These are phyloP conservation scores for Coriaria nepalensis DNA, from an alignment of 306 rosid genomes.

Conservation along the genomic window DNA sequence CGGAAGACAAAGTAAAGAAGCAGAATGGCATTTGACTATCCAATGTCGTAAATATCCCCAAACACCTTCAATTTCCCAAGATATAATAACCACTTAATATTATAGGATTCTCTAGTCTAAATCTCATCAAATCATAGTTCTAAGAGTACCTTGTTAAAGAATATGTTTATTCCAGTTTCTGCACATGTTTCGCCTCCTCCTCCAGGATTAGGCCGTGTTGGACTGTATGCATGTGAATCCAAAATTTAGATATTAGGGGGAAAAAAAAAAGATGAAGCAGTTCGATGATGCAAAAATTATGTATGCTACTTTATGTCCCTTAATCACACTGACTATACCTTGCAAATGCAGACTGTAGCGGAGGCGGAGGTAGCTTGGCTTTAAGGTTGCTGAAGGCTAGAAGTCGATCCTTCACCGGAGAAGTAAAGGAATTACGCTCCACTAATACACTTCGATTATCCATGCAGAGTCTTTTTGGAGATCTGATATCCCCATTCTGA, in stretches of 20 bases:
- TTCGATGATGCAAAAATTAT: constrained; percentile 8
- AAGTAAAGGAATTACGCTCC: constrained; percentile 72
- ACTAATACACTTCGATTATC: constrained; percentile 53
- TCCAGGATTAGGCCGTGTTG: constrained; percentile 94
- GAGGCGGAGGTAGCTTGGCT: constrained; percentile 73
- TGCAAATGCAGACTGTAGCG: constrained; percentile 94
- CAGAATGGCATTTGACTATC: neutral
- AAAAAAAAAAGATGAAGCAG: constrained; percentile 1
- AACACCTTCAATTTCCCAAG: no score
- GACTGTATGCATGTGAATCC: constrained; percentile 41
- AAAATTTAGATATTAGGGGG: constrained; percentile 6
- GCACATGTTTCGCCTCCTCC: constrained; percentile 99
- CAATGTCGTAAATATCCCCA: no score
- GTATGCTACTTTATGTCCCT: constrained; percentile 10
- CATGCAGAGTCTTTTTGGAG: constrained; percentile 67
- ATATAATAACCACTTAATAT: no score
- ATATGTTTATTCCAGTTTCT: constrained; percentile 83
- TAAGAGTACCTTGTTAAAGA: constrained; percentile 69
- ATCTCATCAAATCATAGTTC: no score
- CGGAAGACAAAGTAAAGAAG: constrained; percentile 1
- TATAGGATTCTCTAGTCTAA: no score
- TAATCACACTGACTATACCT: constrained; percentile 34
- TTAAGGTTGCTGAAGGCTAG: constrained; percentile 52
- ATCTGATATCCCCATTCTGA: constrained; percentile 70
- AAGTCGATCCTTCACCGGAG: constrained; percentile 85